phyloP scores from a whole-genome alignment of 176 grass and related monocot genomes.

The Oryza rufipogon region DNA sequence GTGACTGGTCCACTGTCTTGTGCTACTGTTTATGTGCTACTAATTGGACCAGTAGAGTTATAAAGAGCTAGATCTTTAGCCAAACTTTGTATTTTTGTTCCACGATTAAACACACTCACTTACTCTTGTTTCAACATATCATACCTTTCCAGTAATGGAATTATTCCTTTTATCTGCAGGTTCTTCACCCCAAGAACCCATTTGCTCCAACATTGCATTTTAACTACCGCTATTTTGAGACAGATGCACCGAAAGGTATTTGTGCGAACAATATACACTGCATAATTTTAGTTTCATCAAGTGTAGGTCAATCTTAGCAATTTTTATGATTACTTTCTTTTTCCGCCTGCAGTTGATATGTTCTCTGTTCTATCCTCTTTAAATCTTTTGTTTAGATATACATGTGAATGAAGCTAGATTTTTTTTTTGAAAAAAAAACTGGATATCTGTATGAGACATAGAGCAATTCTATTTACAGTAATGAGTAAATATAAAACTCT shows the following conservation, averaged over 20 bases:
- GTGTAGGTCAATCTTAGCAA: neutral
- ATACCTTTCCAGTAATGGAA: neutral
- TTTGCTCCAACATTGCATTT: conserved; percentile 98
- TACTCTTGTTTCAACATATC: neutral
- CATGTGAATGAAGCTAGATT: neutral
- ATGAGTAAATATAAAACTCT: neutral
- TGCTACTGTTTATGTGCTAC: conserved; percentile 3
- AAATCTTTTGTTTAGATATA: neutral
- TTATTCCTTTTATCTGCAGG: conserved; percentile 50
- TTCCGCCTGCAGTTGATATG: neutral
- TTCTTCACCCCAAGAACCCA: conserved; percentile 98
- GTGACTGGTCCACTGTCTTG: neutral
- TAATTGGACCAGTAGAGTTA: neutral
- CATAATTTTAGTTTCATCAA: neutral
- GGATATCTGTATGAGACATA: neutral
- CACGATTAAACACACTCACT: neutral
- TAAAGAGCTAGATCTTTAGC: neutral
- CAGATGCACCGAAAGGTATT: conserved; percentile 94
- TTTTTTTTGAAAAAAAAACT: too few species aligned
- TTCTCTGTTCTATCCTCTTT: neutral
- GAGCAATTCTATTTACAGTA: neutral
- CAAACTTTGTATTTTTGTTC: neutral
- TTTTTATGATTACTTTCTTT: neutral
- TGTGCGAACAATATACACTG: neutral
- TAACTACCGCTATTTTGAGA: conserved; percentile 99